Evolutionary conservation across 2,329 filamentous ascomycete genomes (phyloP), one percentile per base, ranked within the genome.

Genomic region (Claviceps maximensis): DNA sequence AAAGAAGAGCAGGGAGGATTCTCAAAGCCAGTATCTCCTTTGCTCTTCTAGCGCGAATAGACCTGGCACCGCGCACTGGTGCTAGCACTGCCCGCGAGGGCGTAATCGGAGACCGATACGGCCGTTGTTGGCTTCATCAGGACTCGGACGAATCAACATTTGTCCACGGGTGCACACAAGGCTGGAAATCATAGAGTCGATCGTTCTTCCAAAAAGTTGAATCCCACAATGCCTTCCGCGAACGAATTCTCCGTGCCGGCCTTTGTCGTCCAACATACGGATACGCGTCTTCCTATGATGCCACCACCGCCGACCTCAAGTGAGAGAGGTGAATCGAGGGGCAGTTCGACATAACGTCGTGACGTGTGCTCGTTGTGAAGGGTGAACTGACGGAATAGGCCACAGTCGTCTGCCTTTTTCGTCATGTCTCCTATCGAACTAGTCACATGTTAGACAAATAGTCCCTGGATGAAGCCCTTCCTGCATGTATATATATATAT

Each of bases 191-290:
- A 51, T 13, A 49, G 31, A 45, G 29, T 44, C n/a, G 52, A 42
- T 4, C 49, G 49, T 7, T 41, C 56, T 36, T 57, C 61, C 51
- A 63, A 50, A 46, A 67, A 69, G 38, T 76, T 76, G 59, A 74
- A 75, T 1, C 74, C 74, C 4, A 76, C 71, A n/a, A 76, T 73
- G 0, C 74, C 74, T 56, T 76, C 73, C 0, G 74, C 73, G 3
- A 75, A 56, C 0, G 73, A 64, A 5, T 58, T 57, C 27, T 59
- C 60, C 31, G 42, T 55, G 12, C 66, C 66, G 57, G 52, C 55
- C 0, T 52, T 47, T 0, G 57, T 52, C 0, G 61, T 56, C 0
- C 65, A 62, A 31, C 64, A 66, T 0, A 77, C 51, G 0, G 73
- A 75, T 1, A 77, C 72, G 10, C 74, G 63, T 4, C 74, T 65